Base-by-base conservation (phyloP, 1,139 yeast genomes). In the Chernovozyma aurita region DNA sequence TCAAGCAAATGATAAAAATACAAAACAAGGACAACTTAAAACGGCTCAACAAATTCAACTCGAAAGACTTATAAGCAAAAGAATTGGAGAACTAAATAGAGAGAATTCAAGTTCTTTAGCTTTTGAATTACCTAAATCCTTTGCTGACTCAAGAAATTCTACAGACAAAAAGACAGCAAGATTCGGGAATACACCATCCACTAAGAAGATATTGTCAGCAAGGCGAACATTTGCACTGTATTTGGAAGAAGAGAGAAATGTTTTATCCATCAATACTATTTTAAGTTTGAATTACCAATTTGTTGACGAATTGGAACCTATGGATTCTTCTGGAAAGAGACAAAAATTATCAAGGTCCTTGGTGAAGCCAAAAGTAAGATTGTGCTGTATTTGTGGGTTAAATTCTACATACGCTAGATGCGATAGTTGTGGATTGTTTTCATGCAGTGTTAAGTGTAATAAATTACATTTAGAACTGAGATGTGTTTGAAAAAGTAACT, bases 211-310 rank as follows among this genome's bases (percentile, higher is more conserved):
- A 21, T 47, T 70, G 30, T 65, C 74, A 21, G 73, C 75, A 1
- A 54, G 70, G 33, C 56, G 76, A 36, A 70, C 69, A 47, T 58
- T 70, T 48, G 67, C 65, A 39, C 66, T 61, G 61, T 69, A 69
- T 44, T 69, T 68, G 41, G 76, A 70, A 49, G 75, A 70, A 45
- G 76, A 70, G 40, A 52, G 73, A 30, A 68, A 70, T 46, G 55
- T 68, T 45, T 64, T 70, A 17, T 59, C 71, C 12, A 57, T 69
- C 28, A 70, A 70, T 44, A 55, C 71, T 28, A 69, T 70, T 20
- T 56, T 70, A 35, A 58, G 59, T 28, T 56, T 63, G 30, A 67
- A 65, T 45, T 69, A 55, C 47, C 71, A 65, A 41, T 70, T 69
- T 44, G 59, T 69, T 28, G 74, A 68, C 37, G 67, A 55, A 36